phyloP scores from a whole-genome alignment of 164 flowering plant species.

The Tetrastigma voinierianum region DNA sequence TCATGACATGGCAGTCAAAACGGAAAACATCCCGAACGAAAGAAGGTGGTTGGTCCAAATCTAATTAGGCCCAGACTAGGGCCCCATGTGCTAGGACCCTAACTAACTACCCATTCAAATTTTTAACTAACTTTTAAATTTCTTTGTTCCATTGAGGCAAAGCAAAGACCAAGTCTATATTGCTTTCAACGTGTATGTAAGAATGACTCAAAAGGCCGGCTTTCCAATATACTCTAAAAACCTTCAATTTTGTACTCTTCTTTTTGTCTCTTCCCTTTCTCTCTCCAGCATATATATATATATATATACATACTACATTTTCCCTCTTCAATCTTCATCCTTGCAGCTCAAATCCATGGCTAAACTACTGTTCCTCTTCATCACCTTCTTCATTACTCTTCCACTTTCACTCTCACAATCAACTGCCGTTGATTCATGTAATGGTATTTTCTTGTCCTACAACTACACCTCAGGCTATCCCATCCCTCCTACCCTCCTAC shows the following conservation, averaged over 20 bases:
- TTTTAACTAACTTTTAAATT: no score
- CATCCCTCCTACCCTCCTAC: conserved; percentile 28
- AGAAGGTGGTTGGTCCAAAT: no score
- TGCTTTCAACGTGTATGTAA: not conserved
- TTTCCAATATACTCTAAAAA: not conserved
- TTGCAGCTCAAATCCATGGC: no score
- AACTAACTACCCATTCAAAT: no score
- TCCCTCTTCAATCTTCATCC: not conserved
- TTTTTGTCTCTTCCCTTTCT: not conserved
- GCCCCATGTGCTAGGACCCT: no score
- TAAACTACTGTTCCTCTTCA: not conserved
- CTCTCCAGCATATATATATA: not conserved
- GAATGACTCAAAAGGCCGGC: not conserved
- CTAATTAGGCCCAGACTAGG: no score
- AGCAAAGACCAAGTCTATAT: not conserved
- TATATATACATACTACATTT: not conserved
- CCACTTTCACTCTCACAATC: not conserved
- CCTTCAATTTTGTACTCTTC: not conserved
- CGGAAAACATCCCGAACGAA: no score
- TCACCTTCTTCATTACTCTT: not conserved
- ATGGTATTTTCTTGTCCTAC: conserved; percentile 52
- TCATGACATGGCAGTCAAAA: no score
- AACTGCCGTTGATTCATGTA: conserved; percentile 23
- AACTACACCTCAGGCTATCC: conserved; percentile 13
- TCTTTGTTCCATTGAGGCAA: no score